These are phyloP conservation scores for Theileria equi DNA, from an alignment of 169 alveolate species.

Conservation along the genomic window DNA sequence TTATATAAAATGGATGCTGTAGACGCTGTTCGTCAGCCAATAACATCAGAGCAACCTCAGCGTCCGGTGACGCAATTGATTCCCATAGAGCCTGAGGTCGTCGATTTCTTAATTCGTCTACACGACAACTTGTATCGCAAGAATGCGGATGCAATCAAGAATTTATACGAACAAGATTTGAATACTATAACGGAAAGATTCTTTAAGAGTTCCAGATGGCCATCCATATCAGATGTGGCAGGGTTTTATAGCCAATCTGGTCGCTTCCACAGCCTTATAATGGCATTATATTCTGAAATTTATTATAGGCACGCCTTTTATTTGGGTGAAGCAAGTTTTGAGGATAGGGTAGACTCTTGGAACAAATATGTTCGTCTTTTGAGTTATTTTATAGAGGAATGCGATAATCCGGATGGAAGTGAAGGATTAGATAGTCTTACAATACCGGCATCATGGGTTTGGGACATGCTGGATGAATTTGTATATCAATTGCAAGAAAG, in stretches of 20 bases:
- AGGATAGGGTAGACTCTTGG: conserved; percentile 80
- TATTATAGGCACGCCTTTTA: conserved; percentile 80
- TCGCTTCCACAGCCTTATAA: conserved; percentile 73
- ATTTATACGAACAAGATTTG: conserved; percentile 76
- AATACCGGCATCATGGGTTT: conserved; percentile 80
- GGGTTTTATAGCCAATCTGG: conserved; percentile 77
- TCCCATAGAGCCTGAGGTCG: conserved; percentile 80
- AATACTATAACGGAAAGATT: conserved; percentile 71
- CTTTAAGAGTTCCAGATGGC: conserved; percentile 78
- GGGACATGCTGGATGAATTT: conserved; percentile 82
- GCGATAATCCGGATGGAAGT: conserved; percentile 45
- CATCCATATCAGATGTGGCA: conserved; percentile 74
- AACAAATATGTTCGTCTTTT: conserved; percentile 74
- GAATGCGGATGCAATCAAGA: conserved; percentile 75
- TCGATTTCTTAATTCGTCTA: conserved; percentile 68
- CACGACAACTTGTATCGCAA: conserved; percentile 75
- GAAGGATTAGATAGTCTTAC: conserved; percentile 60
- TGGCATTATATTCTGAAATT: conserved; percentile 80
- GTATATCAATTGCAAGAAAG: conserved; percentile 80
- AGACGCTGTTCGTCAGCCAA: conserved; percentile 13
- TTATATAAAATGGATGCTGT: conserved; percentile 14
- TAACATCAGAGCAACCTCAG: conserved; percentile 29
- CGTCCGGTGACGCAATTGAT: conserved; percentile 44
- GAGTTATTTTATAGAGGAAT: conserved; percentile 66
- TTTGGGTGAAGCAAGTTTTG: conserved; percentile 73